These are phyloP conservation scores for Wickerhamiella kazuoi DNA, from an alignment of 805 yeast species.

Conservation along the genomic window DNA sequence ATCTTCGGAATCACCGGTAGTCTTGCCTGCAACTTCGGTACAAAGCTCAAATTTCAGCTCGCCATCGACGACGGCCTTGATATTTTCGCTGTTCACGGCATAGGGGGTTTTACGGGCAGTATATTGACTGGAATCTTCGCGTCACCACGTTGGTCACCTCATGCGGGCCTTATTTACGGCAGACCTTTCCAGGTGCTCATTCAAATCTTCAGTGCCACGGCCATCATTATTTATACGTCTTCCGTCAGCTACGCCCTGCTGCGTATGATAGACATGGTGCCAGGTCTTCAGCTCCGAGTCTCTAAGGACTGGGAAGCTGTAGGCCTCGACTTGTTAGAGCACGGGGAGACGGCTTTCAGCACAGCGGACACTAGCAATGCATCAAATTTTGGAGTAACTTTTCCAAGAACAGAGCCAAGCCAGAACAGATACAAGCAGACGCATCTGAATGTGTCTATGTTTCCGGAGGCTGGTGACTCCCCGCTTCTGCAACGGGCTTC, in stretches of 20 bases:
- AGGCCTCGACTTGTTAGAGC: slow-evolving; percentile 80
- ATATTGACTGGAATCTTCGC: slow-evolving; percentile 83
- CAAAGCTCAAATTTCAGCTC: slow-evolving; percentile 54
- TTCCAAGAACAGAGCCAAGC: slow-evolving; percentile 1
- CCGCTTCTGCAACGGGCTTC: slow-evolving; percentile 12
- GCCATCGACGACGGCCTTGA: slow-evolving; percentile 89
- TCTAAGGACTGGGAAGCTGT: slow-evolving; percentile 71
- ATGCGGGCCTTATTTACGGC: slow-evolving; percentile 65
- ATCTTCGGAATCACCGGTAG: slow-evolving; percentile 61
- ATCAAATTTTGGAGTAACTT: neutral
- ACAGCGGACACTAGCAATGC: neutral
- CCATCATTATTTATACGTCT: slow-evolving; percentile 63
- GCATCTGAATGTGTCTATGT: slow-evolving; percentile 11
- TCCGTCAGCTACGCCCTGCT: slow-evolving; percentile 53
- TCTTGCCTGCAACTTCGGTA: slow-evolving; percentile 65
- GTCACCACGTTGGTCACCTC: slow-evolving; percentile 62
- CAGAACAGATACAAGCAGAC: slow-evolving; percentile 7
- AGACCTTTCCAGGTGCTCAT: slow-evolving; percentile 70
- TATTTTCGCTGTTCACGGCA: slow-evolving; percentile 56
- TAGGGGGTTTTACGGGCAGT: slow-evolving; percentile 27
- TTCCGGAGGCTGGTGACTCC: slow-evolving; percentile 11
- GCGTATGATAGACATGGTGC: slow-evolving; percentile 50
- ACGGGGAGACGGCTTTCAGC: slow-evolving; percentile 58
- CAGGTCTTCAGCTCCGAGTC: slow-evolving; percentile 66
- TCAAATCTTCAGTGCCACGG: slow-evolving; percentile 63